phyloP scores from a whole-genome alignment of 352 stramenopile species.

The Globisporangium canariense region DNA sequence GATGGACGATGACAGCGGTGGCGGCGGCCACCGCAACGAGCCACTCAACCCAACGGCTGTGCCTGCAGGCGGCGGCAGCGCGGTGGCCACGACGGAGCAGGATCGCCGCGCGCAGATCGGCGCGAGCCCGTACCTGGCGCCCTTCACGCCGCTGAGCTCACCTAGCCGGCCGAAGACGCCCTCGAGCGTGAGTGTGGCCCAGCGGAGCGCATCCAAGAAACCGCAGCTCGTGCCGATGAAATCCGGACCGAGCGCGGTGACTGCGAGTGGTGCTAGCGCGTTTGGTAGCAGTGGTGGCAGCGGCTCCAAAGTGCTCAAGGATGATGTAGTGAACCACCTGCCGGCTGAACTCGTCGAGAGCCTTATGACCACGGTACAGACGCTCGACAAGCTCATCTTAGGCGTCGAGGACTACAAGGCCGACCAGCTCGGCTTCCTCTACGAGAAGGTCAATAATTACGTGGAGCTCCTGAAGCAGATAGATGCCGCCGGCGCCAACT shows the following conservation, averaged over 20 bases:
- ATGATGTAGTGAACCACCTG: constrained; percentile 62
- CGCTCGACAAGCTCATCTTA: constrained; percentile 59
- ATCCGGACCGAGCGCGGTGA: constrained; percentile 15
- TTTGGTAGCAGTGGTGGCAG: constrained; percentile 17
- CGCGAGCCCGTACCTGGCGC: constrained; percentile 58
- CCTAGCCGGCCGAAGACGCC: constrained; percentile 54
- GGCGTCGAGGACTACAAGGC: constrained; percentile 57
- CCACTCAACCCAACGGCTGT: constrained; percentile 6
- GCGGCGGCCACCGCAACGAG: not conserved
- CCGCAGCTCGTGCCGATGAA: constrained; percentile 57
- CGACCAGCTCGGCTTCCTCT: constrained; percentile 57
- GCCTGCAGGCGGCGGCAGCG: constrained; percentile 7
- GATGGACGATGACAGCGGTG: constrained; percentile 1
- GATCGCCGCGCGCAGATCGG: constrained; percentile 60
- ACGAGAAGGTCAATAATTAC: constrained; percentile 56
- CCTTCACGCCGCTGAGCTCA: constrained; percentile 67
- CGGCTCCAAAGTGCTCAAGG: constrained; percentile 33
- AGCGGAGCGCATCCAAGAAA: constrained; percentile 29
- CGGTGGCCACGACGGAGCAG: constrained; percentile 27
- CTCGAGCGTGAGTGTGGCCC: constrained; percentile 26
- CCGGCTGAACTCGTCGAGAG: constrained; percentile 53
- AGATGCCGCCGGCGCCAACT: constrained; percentile 38
- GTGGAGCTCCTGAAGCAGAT: constrained; percentile 56
- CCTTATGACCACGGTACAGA: constrained; percentile 56
- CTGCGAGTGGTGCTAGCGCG: not conserved